Evolutionary conservation across 1,139 yeast genomes (phyloP).

Genomic region (Taphrina betulina): DNA sequence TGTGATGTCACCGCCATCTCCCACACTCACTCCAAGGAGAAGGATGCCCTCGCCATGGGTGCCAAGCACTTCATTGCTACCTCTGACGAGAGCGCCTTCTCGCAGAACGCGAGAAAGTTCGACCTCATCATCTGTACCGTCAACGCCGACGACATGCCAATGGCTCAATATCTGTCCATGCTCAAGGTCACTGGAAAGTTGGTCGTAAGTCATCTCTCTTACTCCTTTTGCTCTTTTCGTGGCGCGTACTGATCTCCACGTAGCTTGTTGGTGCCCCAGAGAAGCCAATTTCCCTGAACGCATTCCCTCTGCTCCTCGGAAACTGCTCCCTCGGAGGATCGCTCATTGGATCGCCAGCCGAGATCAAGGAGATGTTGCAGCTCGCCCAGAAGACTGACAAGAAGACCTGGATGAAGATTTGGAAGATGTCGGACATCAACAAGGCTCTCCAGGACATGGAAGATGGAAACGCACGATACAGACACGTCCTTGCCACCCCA

Average conservation of each 20-base stretch:
- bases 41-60: slow-evolving; percentile 51
- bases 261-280: slow-evolving; percentile 38
- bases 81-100: slow-evolving; percentile 47
- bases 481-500: slow-evolving; percentile 31
- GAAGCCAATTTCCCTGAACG: slow-evolving; percentile 28
- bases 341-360: slow-evolving; percentile 53
- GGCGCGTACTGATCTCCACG: no score
- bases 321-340: slow-evolving; percentile 35
- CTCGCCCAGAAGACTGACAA: slow-evolving; percentile 55
- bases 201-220: no score
- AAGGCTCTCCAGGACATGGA: slow-evolving; percentile 30
- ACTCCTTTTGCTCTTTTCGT: no score
- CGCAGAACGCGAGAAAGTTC: slow-evolving; percentile 48
- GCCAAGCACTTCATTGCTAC: slow-evolving; percentile 51
- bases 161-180: slow-evolving; percentile 41
- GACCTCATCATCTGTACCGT: slow-evolving; percentile 55
- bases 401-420: slow-evolving; percentile 60
- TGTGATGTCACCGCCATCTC: slow-evolving; percentile 55
- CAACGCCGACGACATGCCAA: slow-evolving; percentile 43
- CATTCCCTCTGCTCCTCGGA: slow-evolving; percentile 33
- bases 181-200: slow-evolving; percentile 35
- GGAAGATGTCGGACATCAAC: slow-evolving; percentile 52
- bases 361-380: slow-evolving; percentile 56
- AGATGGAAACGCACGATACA: slow-evolving; percentile 31
- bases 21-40: slow-evolving; percentile 49